Evolutionary conservation across 768 basidiomycete genomes (phyloP).

Genomic region (Trametopsis cervina): DNA sequence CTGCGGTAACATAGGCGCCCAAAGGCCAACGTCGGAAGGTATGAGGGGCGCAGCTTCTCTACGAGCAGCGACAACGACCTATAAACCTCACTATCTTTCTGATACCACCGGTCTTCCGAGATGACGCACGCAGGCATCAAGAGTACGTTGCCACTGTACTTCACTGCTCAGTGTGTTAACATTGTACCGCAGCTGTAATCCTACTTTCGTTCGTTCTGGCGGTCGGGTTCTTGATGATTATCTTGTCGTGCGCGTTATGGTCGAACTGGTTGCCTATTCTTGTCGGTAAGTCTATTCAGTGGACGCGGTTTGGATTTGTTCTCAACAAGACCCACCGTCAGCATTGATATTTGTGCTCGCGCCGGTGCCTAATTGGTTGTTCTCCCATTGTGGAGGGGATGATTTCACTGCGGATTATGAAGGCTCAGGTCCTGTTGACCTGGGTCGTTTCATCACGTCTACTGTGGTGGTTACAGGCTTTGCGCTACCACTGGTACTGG

Average conservation of each 20-base stretch:
- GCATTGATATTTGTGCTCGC: constrained; percentile 94
- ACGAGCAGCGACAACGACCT: too few relatives aligned
- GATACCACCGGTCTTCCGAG: too few relatives aligned
- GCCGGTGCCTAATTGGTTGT: constrained; percentile 91
- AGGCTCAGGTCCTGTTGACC: constrained; percentile 66
- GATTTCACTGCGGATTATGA: constrained; percentile 80
- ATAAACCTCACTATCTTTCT: too few relatives aligned
- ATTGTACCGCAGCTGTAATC: constrained; percentile 67
- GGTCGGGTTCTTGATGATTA: constrained; percentile 95
- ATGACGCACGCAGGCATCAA: constrained; percentile 25
- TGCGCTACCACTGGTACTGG: constrained; percentile 84
- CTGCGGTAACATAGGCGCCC: too few relatives aligned
- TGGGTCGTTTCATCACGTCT: constrained; percentile 92
- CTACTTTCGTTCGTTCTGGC: constrained; percentile 96
- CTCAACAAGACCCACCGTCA: constrained; percentile 26
- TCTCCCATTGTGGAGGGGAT: constrained; percentile 86
- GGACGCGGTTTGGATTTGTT: not conserved
- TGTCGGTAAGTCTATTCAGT: constrained; percentile 60
- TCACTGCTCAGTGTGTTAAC: constrained; percentile 11
- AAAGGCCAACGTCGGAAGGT: too few relatives aligned
- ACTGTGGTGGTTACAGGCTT: constrained; percentile 90
- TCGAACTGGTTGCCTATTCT: constrained; percentile 95
- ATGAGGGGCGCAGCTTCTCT: too few relatives aligned
- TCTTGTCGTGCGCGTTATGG: constrained; percentile 94
- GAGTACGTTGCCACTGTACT: constrained; percentile 15